phyloP scores from a whole-genome alignment of 805 yeast genomes.

The Brettanomyces anomalus region DNA sequence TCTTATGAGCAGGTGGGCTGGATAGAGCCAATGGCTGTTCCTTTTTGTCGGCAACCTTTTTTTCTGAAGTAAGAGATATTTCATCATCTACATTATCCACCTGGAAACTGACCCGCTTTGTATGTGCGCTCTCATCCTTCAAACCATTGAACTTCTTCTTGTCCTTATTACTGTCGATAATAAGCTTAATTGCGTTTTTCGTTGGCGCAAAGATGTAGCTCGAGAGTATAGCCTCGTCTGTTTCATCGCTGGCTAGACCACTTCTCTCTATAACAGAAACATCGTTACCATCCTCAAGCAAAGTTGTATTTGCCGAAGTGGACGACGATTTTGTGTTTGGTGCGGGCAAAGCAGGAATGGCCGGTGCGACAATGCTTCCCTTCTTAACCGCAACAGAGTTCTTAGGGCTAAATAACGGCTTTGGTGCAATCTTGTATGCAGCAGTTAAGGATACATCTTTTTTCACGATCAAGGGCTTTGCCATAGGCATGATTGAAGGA shows the following conservation, averaged over 20 bases:
- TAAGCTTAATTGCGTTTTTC: constrained; percentile 41
- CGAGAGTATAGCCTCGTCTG: constrained; percentile 61
- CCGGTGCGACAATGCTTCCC: constrained; percentile 17
- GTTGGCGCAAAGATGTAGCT: constrained; percentile 68
- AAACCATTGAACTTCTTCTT: constrained; percentile 16
- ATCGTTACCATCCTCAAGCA: constrained; percentile 13
- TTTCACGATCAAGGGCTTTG: constrained; percentile 41
- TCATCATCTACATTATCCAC: constrained; percentile 4
- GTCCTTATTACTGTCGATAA: constrained; percentile 35
- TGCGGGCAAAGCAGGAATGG: constrained; percentile 11
- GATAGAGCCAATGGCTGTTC: not conserved
- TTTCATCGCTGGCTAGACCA: constrained; percentile 23
- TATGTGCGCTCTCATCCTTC: constrained; percentile 13
- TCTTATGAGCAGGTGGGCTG: too few relatives aligned
- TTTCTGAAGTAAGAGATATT: not conserved
- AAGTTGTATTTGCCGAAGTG: constrained; percentile 18
- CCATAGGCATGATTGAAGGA: constrained; percentile 41
- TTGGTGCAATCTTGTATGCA: constrained; percentile 59
- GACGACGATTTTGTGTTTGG: constrained; percentile 6
- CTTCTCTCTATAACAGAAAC: constrained; percentile 3
- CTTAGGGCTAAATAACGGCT: constrained; percentile 37
- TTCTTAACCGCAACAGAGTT: constrained; percentile 15
- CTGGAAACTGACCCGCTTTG: constrained; percentile 27
- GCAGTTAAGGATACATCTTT: constrained; percentile 52
- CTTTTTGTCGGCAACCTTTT: not conserved